Evolutionary conservation across 2,329 filamentous ascomycete genomes (phyloP).

Genomic region (Colletotrichum sp.): DNA sequence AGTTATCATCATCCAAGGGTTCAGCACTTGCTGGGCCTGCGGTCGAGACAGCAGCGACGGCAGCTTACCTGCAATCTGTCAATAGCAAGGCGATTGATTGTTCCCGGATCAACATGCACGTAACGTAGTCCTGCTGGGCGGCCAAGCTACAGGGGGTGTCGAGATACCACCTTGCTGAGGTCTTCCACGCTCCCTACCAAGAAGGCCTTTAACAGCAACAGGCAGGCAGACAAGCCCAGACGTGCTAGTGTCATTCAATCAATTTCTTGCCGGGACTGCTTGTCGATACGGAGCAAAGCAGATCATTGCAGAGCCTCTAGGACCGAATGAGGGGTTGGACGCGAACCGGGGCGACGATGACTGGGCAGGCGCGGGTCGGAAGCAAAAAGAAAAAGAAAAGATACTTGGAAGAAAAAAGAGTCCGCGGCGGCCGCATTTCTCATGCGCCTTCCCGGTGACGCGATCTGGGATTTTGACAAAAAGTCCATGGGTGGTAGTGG

Average conservation of each 20-base stretch:
- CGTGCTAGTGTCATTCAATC: background rate
- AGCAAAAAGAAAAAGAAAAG: background rate
- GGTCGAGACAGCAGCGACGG: background rate
- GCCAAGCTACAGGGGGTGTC: background rate
- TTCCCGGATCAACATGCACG: slow-evolving; percentile 1
- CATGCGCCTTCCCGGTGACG: background rate
- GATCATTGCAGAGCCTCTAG: slow-evolving; percentile 7
- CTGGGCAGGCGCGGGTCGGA: background rate
- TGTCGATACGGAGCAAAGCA: background rate
- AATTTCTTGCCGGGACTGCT: background rate
- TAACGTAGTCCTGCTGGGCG: background rate
- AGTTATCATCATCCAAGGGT: background rate
- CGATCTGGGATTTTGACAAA: background rate
- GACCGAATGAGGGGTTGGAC: slow-evolving; percentile 8
- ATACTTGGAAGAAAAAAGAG: background rate
- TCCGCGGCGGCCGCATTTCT: background rate
- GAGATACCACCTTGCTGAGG: background rate
- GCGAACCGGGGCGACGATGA: background rate
- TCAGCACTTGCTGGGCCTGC: background rate
- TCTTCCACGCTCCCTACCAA: background rate
- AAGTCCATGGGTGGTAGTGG: background rate
- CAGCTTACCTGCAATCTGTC: background rate
- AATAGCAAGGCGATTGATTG: background rate
- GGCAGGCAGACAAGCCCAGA: background rate
- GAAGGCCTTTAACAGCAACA: background rate